Evolutionary conservation across 306 rosid genomes (phyloP).

Genomic region (Medicago lupulina): DNA sequence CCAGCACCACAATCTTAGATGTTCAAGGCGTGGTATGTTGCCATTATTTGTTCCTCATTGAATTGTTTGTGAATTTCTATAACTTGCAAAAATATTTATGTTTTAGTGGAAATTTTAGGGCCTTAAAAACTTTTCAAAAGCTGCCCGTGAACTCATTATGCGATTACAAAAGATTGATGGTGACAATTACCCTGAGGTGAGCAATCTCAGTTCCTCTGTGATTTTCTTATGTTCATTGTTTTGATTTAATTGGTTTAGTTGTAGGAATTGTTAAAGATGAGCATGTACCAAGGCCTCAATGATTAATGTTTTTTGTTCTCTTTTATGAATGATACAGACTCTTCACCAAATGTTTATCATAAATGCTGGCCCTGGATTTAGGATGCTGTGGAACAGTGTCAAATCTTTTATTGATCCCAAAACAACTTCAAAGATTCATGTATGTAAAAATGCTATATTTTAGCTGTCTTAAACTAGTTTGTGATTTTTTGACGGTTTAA

Average conservation of each 20-base stretch:
- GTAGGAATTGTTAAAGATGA: slow-evolving; percentile 22
- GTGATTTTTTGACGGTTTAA: slow-evolving; percentile 20
- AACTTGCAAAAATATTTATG: slow-evolving; percentile 2
- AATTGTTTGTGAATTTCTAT: slow-evolving; percentile 19
- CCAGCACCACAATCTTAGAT: slow-evolving; percentile 92
- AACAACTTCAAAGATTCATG: slow-evolving; percentile 96
- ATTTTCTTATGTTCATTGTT: slow-evolving; percentile 30
- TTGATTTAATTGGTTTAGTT: slow-evolving; percentile 26
- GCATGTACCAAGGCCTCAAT: slow-evolving; percentile 8
- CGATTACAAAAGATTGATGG: slow-evolving; percentile 93
- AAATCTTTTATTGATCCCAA: slow-evolving; percentile 93
- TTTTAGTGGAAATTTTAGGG: slow-evolving; percentile 62
- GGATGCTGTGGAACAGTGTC: slow-evolving; percentile 87
- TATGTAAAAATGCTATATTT: slow-evolving; percentile 47
- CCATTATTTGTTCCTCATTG: slow-evolving; percentile 25
- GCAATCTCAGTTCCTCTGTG: slow-evolving; percentile 30
- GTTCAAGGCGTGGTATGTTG: slow-evolving; percentile 99
- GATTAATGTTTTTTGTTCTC: slow-evolving; percentile 24
- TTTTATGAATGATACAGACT: slow-evolving; percentile 62
- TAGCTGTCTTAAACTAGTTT: slow-evolving; percentile 5
- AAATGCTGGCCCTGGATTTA: slow-evolving; percentile 98
- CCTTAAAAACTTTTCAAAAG: slow-evolving; percentile 85
- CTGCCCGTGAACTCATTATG: slow-evolving; percentile 83
- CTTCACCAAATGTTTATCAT: slow-evolving; percentile 94
- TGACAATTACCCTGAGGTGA: slow-evolving; percentile 95